These are phyloP conservation scores for Isatis lusitanica DNA, from an alignment of 441 rosid species.

Conservation along the genomic window DNA sequence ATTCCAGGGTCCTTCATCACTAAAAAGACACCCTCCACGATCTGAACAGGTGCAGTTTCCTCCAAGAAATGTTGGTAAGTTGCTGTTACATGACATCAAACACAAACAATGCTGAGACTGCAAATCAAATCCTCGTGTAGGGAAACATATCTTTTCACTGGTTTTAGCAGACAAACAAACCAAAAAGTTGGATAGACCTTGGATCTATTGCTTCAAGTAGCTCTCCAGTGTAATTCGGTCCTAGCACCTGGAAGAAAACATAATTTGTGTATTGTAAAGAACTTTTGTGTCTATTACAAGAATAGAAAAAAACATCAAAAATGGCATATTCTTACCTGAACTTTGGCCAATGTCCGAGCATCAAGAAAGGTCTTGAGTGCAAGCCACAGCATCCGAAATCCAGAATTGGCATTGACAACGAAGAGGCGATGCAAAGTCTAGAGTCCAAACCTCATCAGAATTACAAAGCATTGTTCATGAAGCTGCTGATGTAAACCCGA, in stretches of 20 bases:
- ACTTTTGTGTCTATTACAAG: slow-evolving; percentile 7
- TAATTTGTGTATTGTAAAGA: neutral
- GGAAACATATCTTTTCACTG: neutral
- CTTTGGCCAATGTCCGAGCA: slow-evolving; percentile 74
- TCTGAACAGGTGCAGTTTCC: slow-evolving; percentile 80
- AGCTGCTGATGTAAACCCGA: neutral
- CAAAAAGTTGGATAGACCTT: slow-evolving; percentile 43
- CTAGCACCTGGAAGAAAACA: slow-evolving; percentile 62
- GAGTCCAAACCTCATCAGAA: slow-evolving; percentile 32
- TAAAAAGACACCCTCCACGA: slow-evolving; percentile 86
- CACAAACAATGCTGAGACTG: slow-evolving; percentile 24
- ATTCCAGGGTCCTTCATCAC: slow-evolving; percentile 91
- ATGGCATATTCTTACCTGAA: slow-evolving; percentile 52
- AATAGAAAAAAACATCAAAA: neutral
- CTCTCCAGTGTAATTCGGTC: slow-evolving; percentile 66
- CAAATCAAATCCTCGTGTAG: neutral
- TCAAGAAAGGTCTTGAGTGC: slow-evolving; percentile 92
- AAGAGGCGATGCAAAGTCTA: slow-evolving; percentile 87
- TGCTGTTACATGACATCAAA: slow-evolving; percentile 50
- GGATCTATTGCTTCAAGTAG: slow-evolving; percentile 78
- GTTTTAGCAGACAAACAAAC: neutral
- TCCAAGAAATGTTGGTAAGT: slow-evolving; percentile 92
- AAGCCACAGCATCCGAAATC: slow-evolving; percentile 93
- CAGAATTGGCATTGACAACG: slow-evolving; percentile 87
- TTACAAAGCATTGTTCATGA: slow-evolving; percentile 1